These are phyloP conservation scores for Liriodendron chinense DNA, from an alignment of 164 flowering plant genomes.

Conservation along the genomic window DNA sequence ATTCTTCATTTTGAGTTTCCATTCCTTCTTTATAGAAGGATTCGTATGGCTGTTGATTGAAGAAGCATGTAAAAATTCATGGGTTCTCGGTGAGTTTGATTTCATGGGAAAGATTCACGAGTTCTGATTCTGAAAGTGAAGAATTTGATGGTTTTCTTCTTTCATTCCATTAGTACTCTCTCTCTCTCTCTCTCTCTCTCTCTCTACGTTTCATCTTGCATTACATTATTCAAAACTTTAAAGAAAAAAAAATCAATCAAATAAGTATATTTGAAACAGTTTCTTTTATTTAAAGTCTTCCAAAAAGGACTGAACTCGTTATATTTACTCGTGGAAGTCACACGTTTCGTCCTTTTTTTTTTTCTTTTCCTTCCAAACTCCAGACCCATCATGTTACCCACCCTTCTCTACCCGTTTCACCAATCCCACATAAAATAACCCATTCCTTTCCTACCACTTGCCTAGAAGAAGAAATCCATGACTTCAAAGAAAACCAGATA, in stretches of 20 bases:
- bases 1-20: slow-evolving; percentile 2
- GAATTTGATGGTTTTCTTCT: neutral
- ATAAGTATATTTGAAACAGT: neutral
- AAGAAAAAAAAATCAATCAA: neutral
- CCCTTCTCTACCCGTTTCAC: neutral
- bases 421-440: neutral
- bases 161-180: neutral
- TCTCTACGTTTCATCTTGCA: slow-evolving; percentile 10
- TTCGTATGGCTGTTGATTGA: slow-evolving; percentile 22
- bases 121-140: neutral
- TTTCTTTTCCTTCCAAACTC: neutral
- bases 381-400: slow-evolving; percentile 5
- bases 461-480: neutral
- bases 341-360: neutral
- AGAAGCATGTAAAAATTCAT: slow-evolving; percentile 42
- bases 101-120: slow-evolving; percentile 5
- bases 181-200: neutral
- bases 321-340: neutral
- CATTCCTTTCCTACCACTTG: neutral
- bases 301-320: neutral
- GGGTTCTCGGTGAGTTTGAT: slow-evolving; percentile 36
- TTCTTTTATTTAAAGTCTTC: neutral
- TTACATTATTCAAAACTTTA: slow-evolving; percentile 8
- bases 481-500: neutral
- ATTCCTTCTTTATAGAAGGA: slow-evolving; percentile 8